Evolutionary conservation across 129 eudicot genomes (phyloP).

Genomic region (Helichrysum umbraculigerum): DNA sequence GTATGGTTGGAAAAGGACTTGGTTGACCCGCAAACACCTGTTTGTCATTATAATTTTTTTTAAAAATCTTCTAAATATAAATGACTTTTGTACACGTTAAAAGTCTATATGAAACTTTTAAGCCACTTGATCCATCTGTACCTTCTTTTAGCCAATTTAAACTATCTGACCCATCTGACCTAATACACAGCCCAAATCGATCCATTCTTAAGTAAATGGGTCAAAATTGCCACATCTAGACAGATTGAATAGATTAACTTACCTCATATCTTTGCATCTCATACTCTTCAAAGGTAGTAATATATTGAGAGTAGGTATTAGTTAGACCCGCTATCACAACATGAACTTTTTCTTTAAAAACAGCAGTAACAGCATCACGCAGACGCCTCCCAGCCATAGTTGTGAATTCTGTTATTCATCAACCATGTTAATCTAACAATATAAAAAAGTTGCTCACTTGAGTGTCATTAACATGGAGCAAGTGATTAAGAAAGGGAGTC

Average conservation of each 20-base stretch:
- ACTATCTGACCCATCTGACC: background rate
- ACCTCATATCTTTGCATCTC: constrained; percentile 93
- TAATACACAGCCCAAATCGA: no score
- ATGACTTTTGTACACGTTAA: no score
- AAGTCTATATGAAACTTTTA: background rate
- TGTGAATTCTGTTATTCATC: constrained; percentile 71
- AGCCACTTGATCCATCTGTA: background rate
- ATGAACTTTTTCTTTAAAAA: constrained; percentile 63
- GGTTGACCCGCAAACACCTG: background rate
- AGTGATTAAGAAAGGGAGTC: background rate
- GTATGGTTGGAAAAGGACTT: background rate
- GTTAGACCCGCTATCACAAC: constrained; percentile 94
- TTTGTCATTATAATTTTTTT: background rate
- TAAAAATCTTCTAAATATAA: background rate
- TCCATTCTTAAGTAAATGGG: background rate
- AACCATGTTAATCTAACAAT: constrained; percentile 14
- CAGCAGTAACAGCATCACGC: constrained; percentile 85
- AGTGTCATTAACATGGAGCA: constrained; percentile 10
- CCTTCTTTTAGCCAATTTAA: constrained; percentile 4
- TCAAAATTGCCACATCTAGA: background rate
- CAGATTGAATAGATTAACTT: constrained; percentile 22
- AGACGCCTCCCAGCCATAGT: constrained; percentile 99
- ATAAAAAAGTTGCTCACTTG: background rate
- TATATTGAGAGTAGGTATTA: constrained; percentile 89
- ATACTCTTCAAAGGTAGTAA: constrained; percentile 92